phyloP scores from a whole-genome alignment of 257 asterid genomes.

The Nicotiana sylvestris region DNA sequence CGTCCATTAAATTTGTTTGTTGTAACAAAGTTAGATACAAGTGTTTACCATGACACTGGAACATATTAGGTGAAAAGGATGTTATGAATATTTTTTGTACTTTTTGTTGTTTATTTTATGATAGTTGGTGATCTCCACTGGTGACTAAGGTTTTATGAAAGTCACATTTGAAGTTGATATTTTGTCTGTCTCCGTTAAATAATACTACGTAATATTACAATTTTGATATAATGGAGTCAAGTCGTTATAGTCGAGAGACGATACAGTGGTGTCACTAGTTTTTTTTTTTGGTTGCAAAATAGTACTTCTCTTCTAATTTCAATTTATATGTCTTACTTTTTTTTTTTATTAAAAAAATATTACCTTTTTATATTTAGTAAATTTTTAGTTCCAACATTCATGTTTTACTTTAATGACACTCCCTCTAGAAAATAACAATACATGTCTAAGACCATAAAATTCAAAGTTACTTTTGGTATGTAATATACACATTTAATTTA shows the following conservation, averaged over 20 bases:
- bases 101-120: background rate
- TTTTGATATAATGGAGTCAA: background rate
- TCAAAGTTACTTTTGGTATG: no score
- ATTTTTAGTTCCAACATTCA: no score
- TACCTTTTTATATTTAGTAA: no score
- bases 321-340: no score
- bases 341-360: no score
- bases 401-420: no score
- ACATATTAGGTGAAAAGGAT: slow-evolving; percentile 26
- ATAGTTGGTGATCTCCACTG: slow-evolving; percentile 3
- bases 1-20: slow-evolving; percentile 20
- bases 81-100: slow-evolving; percentile 1
- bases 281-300: no score
- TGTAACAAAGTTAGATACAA: slow-evolving; percentile 17
- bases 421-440: no score
- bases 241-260: background rate
- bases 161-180: background rate
- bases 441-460: no score
- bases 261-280: background rate
- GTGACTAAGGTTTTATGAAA: background rate
- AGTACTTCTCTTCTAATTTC: no score
- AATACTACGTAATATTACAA: background rate
- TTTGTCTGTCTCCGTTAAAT: background rate
- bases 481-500: no score
- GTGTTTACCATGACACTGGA: slow-evolving; percentile 33